Evolutionary conservation across 164 flowering plant species (phyloP), one percentile per base, ranked within the genome.

Genomic region (Sextonia rubra): DNA sequence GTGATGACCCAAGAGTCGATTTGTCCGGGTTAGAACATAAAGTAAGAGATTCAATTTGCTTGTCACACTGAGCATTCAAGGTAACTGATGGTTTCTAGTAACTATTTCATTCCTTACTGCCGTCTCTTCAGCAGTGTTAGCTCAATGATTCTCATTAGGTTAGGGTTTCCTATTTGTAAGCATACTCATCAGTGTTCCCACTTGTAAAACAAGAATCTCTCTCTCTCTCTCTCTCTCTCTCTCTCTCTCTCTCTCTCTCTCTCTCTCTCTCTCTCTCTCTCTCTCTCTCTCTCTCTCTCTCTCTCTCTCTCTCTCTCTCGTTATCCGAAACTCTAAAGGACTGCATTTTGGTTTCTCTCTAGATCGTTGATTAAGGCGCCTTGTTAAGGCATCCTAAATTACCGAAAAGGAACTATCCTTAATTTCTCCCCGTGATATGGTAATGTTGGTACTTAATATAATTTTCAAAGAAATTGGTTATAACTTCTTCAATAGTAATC

Each of bases 1-100:
- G 47, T 25, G 22, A 44, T 1, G 67, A 68, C 18, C 4, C 44
- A 11, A 26, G 22, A 26, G 67, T 68, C 17, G 61, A 74, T 68
- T 24, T 29, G n/a, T 6, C 25, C 8, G n/a, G 60, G 7, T 60
- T 74, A 32, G 67, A 74, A 26, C 47, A 74, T 60, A 74, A 68
- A 47, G 56, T 68, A 47, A 61, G 47, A 11, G 68, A 68, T 23
- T 60, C 55, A 24, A 26, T 68, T 29, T 17, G 27, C 26, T 56
- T 44, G 58, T 12, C 58, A 20, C 17, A 52, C 3, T 52, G 58
- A 52, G n/a, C 6, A 3, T 52, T 52, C 58, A 52, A 52, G 58
- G 58, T 52, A 17, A 15, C n/a, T 4, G 58, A 47, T 47, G 0
- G 12, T 0, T 47, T n/a, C n/a, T n/a, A n/a, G n/a, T n/a, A n/a